A percentile compares a stretch with the other conserved stretches of the same genome.
These are phyloP conservation scores for Melastoma malabathricum DNA, from an alignment of 345 rosid species.

Conservation along the genomic window DNA sequence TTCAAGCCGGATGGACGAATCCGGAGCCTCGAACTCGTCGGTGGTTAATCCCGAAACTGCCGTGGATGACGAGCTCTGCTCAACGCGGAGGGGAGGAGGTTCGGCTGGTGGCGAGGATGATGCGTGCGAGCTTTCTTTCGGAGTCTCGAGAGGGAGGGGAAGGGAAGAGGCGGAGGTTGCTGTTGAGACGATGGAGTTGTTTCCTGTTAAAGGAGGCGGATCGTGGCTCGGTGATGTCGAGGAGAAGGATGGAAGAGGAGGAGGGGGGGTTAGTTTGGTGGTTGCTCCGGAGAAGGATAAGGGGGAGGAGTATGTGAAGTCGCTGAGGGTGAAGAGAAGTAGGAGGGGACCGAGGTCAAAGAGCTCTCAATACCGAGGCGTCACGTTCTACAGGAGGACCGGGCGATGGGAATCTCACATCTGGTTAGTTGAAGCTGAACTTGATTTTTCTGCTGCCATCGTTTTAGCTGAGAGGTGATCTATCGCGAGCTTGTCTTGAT, in stretches of 20 bases:
- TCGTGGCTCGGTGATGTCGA: constrained; percentile 7
- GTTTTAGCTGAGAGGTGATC: no score
- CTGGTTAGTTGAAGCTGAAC: constrained; percentile 26
- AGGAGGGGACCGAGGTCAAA: constrained; percentile 95
- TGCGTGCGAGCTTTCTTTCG: constrained; percentile 43
- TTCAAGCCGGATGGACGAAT: constrained; percentile 26
- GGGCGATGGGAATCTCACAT: constrained; percentile 99
- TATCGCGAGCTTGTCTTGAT: no score
- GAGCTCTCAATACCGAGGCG: constrained; percentile 93
- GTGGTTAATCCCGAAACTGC: constrained; percentile 59
- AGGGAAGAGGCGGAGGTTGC: constrained; percentile 17
- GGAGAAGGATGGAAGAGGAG: constrained; percentile 21
- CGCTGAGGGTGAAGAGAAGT: constrained; percentile 60
- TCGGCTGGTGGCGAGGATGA: constrained; percentile 12
- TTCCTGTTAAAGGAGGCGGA: constrained; percentile 26
- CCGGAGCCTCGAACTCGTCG: constrained; percentile 80
- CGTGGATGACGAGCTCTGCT: constrained; percentile 53
- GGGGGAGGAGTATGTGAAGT: constrained; percentile 26
- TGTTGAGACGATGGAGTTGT: constrained; percentile 46
- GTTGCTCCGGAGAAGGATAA: constrained; percentile 15
- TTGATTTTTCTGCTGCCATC: no score
- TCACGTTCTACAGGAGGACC: constrained; percentile 86
- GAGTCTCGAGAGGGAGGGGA: constrained; percentile 44
- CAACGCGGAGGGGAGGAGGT: constrained; percentile 24
- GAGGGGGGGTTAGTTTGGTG: constrained; percentile 43